Evolutionary conservation across 2,329 filamentous ascomycete genomes (phyloP), one percentile per base, ranked within the genome.

Genomic region (Verruconis gallopava): DNA sequence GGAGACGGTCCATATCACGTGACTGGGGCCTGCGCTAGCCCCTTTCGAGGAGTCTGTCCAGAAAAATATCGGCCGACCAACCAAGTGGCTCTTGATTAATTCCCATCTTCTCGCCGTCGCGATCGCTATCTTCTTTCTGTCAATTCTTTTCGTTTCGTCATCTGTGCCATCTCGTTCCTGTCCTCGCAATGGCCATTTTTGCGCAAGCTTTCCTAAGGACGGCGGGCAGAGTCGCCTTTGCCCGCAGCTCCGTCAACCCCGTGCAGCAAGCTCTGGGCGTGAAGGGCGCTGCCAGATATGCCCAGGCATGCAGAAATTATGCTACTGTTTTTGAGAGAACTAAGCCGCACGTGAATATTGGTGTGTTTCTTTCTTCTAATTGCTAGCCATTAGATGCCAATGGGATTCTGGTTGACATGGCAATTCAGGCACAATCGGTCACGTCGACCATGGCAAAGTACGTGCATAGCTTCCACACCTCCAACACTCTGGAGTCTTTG

Each of bases 401-500:
- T n/a, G n/a, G n/a, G n/a, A n/a, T n/a, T n/a, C n/a, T n/a, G n/a
- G 14, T 18, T 21, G 20, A 22, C 30, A 18, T 21, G 28, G 13
- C 37, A 40, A 42, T n/a, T 9, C 19, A 88, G 82, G 82, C 64
- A 98, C 91, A 55, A 98, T 98, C 68, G 91, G 91, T 55, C 91
- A 98, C 73, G 91, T 98, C 68, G 91, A 98, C 77, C 89, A 98
- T 71, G 89, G 89, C 72, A 98, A 98, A 83, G 88, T 93, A 69
- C 6, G 25, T 30, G 9, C 50, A 59, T 44, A 5, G 28, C 32
- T 21, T 28, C 19, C 20, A 14, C 33, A n/a, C 33, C 14, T 43
- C 36, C 21, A n/a, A 20, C 18, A 34, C 17, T 41, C 18, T 30
- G 25, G 15, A 19, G 13, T 13, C 13, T 15, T 36, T 19, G 34